phyloP scores from a whole-genome alignment of 2,329 filamentous ascomycete genomes.

The Alternaria tenuissima region DNA sequence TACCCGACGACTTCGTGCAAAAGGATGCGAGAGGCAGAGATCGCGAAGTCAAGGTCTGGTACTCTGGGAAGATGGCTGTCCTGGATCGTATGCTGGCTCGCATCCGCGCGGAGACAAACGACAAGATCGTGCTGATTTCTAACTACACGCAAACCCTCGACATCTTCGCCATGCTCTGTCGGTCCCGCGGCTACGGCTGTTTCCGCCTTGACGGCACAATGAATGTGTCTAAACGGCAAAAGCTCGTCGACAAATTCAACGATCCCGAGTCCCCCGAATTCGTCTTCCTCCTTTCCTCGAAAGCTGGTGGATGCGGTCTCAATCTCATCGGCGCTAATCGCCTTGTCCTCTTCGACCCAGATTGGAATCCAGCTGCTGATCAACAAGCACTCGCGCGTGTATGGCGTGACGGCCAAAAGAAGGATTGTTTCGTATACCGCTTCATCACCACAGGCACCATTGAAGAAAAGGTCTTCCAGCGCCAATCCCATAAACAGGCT shows the following conservation, averaged over 20 bases:
- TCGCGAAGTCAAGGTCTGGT: constrained; percentile 92
- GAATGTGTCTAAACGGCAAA: constrained; percentile 96
- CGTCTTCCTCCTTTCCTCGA: constrained; percentile 94
- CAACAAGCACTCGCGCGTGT: constrained; percentile 97
- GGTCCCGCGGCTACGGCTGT: constrained; percentile 81
- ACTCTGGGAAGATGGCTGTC: constrained; percentile 97
- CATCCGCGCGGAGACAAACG: constrained; percentile 94
- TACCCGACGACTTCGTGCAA: constrained; percentile 85
- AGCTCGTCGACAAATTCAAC: constrained; percentile 97
- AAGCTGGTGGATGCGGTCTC: constrained; percentile 94
- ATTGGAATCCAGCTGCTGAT: constrained; percentile 96
- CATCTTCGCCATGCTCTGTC: constrained; percentile 90
- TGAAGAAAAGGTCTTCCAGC: constrained; percentile 99
- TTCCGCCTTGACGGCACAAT: constrained; percentile 95
- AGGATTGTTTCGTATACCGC: constrained; percentile 99
- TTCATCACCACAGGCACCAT: constrained; percentile 98
- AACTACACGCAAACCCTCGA: constrained; percentile 98
- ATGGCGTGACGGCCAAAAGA: constrained; percentile 98
- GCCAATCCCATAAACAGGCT: constrained; percentile 97
- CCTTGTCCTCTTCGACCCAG: constrained; percentile 91
- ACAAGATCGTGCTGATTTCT: constrained; percentile 98
- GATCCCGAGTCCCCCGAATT: constrained; percentile 90
- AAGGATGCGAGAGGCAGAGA: constrained; percentile 89
- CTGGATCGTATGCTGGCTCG: constrained; percentile 97
- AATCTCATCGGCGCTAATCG: constrained; percentile 95